Conservation (phyloP, 2,329 filamentous ascomycete genomes). For the Lomentospora prolificans region DNA sequence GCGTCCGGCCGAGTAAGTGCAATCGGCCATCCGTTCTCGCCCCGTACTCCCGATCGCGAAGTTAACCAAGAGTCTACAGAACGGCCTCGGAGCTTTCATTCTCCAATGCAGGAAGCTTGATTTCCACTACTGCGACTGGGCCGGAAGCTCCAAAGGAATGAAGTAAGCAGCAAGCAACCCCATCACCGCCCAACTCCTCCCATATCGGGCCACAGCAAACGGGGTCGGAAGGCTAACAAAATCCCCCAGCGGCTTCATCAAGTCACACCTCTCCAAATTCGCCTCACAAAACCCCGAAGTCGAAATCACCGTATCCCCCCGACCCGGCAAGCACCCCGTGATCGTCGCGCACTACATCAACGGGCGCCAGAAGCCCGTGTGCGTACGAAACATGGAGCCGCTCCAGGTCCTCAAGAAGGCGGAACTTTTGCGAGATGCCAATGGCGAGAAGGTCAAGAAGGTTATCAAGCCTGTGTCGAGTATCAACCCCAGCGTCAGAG, state of each 20-base stretch:
- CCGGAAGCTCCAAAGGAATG: constrained; percentile 88
- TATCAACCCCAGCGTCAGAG: constrained; percentile 56
- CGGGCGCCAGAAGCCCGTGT: constrained; percentile 73
- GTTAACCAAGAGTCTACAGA: constrained; percentile 41
- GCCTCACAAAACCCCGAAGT: constrained; percentile 74
- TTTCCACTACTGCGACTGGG: constrained; percentile 96
- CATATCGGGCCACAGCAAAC: neutral
- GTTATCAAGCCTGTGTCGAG: constrained; percentile 55
- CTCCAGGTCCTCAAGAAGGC: constrained; percentile 75
- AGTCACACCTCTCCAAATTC: constrained; percentile 65
- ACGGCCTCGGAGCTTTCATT: constrained; percentile 94
- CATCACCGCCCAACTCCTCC: neutral
- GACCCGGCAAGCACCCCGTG: constrained; percentile 81
- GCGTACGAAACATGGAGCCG: constrained; percentile 76
- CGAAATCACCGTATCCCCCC: constrained; percentile 84
- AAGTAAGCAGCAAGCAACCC: constrained; percentile 47
- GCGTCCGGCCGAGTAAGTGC: constrained; percentile 42
- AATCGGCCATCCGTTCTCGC: neutral
- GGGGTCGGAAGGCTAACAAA: constrained; percentile 17
- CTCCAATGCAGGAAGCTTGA: constrained; percentile 93
- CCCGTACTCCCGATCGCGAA: neutral
- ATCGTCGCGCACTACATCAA: constrained; percentile 90
- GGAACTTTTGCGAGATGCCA: constrained; percentile 61
- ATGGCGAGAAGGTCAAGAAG: constrained; percentile 61
- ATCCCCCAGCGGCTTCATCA: constrained; percentile 69